These are phyloP conservation scores for Aegilops sharonensis DNA, from an alignment of 176 grass and related monocot species.

Conservation along the genomic window DNA sequence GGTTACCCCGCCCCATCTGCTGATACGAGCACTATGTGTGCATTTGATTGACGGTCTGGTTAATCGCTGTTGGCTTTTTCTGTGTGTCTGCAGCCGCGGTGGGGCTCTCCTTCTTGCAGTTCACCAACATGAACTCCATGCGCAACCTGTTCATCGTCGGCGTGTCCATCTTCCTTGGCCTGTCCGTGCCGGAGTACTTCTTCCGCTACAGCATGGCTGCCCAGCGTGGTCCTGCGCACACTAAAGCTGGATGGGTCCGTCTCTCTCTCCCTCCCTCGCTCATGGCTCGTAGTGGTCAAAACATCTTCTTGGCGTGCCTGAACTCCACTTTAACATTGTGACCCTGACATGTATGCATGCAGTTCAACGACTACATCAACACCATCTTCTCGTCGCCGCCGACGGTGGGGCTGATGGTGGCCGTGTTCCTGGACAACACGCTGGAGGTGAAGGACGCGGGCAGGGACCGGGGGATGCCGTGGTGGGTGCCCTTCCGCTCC, in stretches of 20 bases:
- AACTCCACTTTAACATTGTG: not conserved
- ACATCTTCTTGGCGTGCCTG: not conserved
- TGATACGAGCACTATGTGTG: not conserved
- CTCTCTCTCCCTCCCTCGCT: slow-evolving; percentile 3
- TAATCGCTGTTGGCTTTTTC: slow-evolving; percentile 22
- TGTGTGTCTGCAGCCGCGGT: slow-evolving; percentile 58
- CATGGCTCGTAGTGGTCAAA: slow-evolving; percentile 12
- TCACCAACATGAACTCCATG: slow-evolving; percentile 99
- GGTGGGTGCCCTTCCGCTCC: slow-evolving; percentile 81
- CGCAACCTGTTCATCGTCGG: slow-evolving; percentile 94
- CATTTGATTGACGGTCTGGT: not conserved
- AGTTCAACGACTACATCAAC: slow-evolving; percentile 99
- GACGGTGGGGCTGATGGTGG: slow-evolving; percentile 77
- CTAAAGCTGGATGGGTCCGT: slow-evolving; percentile 87
- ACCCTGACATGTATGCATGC: slow-evolving; percentile 9
- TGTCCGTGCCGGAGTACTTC: slow-evolving; percentile 98
- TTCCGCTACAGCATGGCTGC: slow-evolving; percentile 76
- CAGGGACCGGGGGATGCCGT: slow-evolving; percentile 81
- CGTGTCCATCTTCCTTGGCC: slow-evolving; percentile 92
- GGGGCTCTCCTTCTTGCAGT: slow-evolving; percentile 94
- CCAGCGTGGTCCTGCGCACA: slow-evolving; percentile 81
- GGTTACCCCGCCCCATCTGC: not conserved
- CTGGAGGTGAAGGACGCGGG: slow-evolving; percentile 69
- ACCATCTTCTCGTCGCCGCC: slow-evolving; percentile 96
- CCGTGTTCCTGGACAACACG: slow-evolving; percentile 94